These are phyloP conservation scores for Gyrodon lividus DNA, from an alignment of 768 basidiomycete species.

Conservation along the genomic window DNA sequence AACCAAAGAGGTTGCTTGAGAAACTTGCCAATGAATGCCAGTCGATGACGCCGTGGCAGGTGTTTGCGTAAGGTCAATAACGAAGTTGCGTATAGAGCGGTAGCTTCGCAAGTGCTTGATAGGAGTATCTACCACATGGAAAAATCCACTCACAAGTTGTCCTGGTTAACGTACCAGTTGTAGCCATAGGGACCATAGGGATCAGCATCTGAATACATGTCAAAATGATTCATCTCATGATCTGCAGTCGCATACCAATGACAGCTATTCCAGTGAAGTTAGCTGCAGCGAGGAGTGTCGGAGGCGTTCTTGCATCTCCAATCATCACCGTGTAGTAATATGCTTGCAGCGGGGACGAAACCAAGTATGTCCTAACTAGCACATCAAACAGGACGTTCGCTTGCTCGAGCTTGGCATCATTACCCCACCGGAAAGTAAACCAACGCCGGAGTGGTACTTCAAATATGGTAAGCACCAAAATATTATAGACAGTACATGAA, in stretches of 20 bases:
- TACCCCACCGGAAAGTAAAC: conserved; percentile 77
- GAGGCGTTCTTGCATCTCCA: conserved; percentile 67
- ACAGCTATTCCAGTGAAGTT: conserved; percentile 69
- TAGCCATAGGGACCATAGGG: conserved; percentile 66
- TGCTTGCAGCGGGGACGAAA: conserved; percentile 63
- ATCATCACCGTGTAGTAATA: conserved; percentile 79
- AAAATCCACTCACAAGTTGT: conserved; percentile 22
- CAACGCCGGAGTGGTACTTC: conserved; percentile 54
- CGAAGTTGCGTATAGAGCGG: conserved; percentile 71
- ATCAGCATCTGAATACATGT: conserved; percentile 52
- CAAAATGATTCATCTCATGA: background rate
- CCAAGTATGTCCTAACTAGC: conserved; percentile 55
- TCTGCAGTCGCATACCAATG: conserved; percentile 48
- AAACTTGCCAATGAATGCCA: conserved; percentile 83
- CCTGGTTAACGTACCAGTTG: conserved; percentile 24
- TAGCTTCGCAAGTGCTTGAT: conserved; percentile 38
- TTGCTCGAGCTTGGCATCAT: conserved; percentile 12
- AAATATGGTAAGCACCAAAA: background rate
- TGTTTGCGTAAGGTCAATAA: conserved; percentile 64
- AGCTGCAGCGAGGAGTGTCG: conserved; percentile 61
- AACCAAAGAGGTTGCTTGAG: conserved; percentile 71
- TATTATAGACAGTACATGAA: background rate
- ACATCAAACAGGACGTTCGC: background rate
- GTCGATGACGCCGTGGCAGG: conserved; percentile 53
- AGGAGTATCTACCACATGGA: background rate